These are phyloP conservation scores for Fagopyrum esculentum DNA, from an alignment of 148 eudicot species.

Conservation along the genomic window DNA sequence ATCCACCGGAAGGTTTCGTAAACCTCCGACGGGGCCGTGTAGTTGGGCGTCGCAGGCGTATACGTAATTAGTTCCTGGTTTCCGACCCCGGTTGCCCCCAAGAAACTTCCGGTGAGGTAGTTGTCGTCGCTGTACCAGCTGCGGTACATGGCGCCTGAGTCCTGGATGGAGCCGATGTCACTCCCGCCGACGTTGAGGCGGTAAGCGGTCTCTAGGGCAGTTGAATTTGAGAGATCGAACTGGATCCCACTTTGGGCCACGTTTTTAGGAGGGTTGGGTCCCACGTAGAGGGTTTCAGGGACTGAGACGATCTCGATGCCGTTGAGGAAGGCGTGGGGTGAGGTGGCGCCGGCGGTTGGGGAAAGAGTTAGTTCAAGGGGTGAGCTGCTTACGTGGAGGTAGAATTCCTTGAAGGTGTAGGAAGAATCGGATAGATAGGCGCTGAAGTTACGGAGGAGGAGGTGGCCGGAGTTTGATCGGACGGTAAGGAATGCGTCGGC, in stretches of 20 bases:
- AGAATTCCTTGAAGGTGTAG: conserved; percentile 1
- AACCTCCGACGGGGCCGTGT: not conserved
- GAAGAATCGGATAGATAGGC: not conserved
- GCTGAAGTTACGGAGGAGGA: conserved; percentile 15
- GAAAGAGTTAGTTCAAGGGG: not conserved
- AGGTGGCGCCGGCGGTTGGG: not conserved
- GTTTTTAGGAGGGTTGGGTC: not conserved
- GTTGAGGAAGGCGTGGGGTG: conserved; percentile 1
- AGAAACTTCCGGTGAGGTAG: not conserved
- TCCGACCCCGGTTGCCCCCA: not conserved
- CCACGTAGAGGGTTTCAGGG: conserved; percentile 2
- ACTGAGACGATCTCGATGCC: conserved; percentile 8
- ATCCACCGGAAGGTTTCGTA: conserved; percentile 6
- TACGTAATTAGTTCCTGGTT: not conserved
- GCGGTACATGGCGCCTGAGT: not conserved
- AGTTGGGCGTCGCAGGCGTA: not conserved
- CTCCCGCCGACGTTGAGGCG: conserved; percentile 3
- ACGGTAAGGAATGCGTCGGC: not conserved
- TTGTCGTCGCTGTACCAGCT: not conserved
- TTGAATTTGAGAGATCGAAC: not conserved
- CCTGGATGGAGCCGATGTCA: not conserved
- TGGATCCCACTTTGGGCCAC: not conserved
- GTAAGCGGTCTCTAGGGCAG: conserved; percentile 2
- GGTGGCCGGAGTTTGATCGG: conserved; percentile 1
- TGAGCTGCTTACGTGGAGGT: conserved; percentile 2